A percentile compares a stretch with the other conserved stretches of the same genome.
phyloP scores from a whole-genome alignment of 2,329 filamentous ascomycete species.

The Didymella sp. region DNA sequence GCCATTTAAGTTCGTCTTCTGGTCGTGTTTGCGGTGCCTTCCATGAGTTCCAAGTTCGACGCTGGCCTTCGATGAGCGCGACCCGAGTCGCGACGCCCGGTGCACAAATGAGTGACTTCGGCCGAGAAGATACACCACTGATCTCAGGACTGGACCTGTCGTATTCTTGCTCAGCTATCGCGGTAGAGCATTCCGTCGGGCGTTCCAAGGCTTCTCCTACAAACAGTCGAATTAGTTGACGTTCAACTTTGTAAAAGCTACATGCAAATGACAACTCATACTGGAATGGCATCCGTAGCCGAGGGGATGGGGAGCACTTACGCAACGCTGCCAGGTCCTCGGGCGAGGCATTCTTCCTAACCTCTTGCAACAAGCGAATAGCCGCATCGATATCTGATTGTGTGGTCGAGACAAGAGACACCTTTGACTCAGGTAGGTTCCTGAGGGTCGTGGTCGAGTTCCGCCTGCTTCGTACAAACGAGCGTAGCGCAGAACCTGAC shows the following conservation, averaged over 20 bases:
- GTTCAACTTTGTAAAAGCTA: neutral
- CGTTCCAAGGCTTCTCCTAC: conserved; percentile 42
- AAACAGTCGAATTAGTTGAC: conserved; percentile 16
- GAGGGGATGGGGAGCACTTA: conserved; percentile 26
- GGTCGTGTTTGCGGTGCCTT: conserved; percentile 33
- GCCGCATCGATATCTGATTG: conserved; percentile 55
- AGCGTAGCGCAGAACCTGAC: conserved; percentile 37
- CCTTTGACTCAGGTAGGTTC: conserved; percentile 37
- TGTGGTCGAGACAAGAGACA: conserved; percentile 40
- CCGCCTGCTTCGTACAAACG: conserved; percentile 20
- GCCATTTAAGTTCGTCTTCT: conserved; percentile 45
- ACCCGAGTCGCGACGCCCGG: conserved; percentile 51
- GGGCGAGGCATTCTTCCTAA: conserved; percentile 57
- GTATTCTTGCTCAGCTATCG: conserved; percentile 20
- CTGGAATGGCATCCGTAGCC: neutral
- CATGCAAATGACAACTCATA: neutral
- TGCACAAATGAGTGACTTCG: conserved; percentile 50
- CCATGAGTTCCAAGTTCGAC: conserved; percentile 46
- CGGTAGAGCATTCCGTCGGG: conserved; percentile 21
- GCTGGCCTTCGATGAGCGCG: conserved; percentile 41
- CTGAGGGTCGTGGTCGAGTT: conserved; percentile 29
- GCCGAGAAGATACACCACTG: conserved; percentile 42
- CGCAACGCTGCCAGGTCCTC: conserved; percentile 56
- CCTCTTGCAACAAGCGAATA: conserved; percentile 55
- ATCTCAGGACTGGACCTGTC: conserved; percentile 21